Base-by-base conservation (phyloP, 169 alveolate species). In the Plasmodium falciparum region DNA sequence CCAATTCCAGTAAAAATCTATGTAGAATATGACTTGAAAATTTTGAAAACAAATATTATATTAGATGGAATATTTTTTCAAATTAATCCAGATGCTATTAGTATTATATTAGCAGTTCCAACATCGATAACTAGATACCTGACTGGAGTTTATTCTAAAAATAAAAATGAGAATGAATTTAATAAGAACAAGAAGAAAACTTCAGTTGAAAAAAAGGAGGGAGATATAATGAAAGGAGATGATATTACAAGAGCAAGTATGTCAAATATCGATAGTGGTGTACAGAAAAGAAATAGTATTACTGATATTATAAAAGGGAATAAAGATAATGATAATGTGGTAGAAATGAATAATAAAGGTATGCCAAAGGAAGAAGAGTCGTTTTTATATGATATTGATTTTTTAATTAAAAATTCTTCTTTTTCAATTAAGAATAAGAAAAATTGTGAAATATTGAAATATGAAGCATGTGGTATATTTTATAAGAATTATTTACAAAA, bases 1-100 rank as follows among this genome's bases (percentile, higher is more conserved):
- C 93, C 93, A 50, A 74, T 89, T 33, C 93, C 93, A 65, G 93
- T 89, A 50, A 78, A 67, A 20, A 69, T 89, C n/a, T 70, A 73
- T 49, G 90, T 74, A 29, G 89, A 74, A 67, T 70, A 76, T 47
- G 73, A 86, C 47, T 86, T 86, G 45, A 86, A 86, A 54, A 74
- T 76, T 11, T 71, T 74, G 50, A 74, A 75, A 20, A 71, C 88
- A 43, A 74, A 78, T 39, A 88, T 93, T 20, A 66, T 93, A 13
- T 92, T 95, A 59, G 96, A 95, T 78, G 96, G 95, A 45, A 90
- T 95, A 49, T 95, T 94, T 83, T 89, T 94, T 63, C 97, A 95
- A 74, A 88, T 93, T 49, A 93, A 93, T 15, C 97, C 97, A 6
- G 92, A 94, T 66, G 96, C 97, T 49, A 89, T 95, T 12, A 93